Conservation (phyloP, 2,329 filamentous ascomycete genomes). For the Beauveria sp. region DNA sequence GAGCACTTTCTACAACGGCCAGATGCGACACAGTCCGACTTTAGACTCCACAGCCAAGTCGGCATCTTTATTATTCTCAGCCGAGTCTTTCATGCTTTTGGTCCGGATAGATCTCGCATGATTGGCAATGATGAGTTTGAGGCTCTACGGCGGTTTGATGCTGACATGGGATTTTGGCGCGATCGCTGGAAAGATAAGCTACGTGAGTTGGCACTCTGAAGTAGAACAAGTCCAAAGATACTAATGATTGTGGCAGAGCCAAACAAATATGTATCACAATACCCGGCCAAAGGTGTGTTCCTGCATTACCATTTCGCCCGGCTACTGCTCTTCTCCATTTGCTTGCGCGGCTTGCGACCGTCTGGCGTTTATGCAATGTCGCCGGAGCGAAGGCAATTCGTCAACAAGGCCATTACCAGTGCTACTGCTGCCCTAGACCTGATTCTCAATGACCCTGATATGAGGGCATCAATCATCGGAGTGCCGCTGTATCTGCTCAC, state of each 20-base stretch:
- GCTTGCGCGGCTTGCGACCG: constrained; percentile 28
- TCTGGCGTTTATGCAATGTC: constrained; percentile 33
- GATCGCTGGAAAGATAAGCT: constrained; percentile 28
- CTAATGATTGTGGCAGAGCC: constrained; percentile 25
- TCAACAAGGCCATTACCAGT: constrained; percentile 32
- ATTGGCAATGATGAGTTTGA: constrained; percentile 27
- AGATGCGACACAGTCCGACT: constrained; percentile 44
- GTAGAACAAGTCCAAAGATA: background rate
- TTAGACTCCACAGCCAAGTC: constrained; percentile 51
- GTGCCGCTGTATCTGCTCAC: constrained; percentile 26
- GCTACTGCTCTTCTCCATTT: constrained; percentile 41
- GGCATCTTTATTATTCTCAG: constrained; percentile 52
- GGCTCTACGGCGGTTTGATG: constrained; percentile 19
- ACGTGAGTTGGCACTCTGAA: constrained; percentile 16
- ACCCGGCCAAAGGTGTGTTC: constrained; percentile 40
- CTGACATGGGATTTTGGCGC: constrained; percentile 28
- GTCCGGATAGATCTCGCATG: constrained; percentile 40
- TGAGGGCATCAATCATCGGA: constrained; percentile 23
- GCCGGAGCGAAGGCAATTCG: constrained; percentile 33
- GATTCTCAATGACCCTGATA: constrained; percentile 23
- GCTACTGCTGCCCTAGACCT: constrained; percentile 23
- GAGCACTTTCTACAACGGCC: constrained; percentile 44
- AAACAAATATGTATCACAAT: constrained; percentile 37
- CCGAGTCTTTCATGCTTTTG: constrained; percentile 50
- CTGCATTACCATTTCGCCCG: constrained; percentile 44